Evolutionary conservation across 148 eudicot species (phyloP).

Genomic region (Vaccinium darrowii): DNA sequence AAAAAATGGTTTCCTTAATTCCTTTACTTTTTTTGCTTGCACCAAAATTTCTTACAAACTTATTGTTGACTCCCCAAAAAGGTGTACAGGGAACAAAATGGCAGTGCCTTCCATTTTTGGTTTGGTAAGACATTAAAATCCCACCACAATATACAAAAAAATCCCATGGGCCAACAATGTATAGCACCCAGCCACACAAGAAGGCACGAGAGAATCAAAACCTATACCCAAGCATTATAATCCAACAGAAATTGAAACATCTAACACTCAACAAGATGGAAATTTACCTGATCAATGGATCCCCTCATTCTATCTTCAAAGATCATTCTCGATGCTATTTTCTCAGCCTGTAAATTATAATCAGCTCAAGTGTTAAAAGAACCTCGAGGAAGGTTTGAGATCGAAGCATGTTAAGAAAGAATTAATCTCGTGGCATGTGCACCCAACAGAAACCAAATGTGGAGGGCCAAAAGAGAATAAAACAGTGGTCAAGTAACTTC

Average conservation of each 20-base stretch:
- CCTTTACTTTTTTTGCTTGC: not conserved
- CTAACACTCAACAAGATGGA: not conserved
- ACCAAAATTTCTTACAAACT: not conserved
- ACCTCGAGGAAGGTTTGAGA: not conserved
- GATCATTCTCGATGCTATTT: constrained; percentile 97
- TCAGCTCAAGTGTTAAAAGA: not conserved
- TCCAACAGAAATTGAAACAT: not conserved
- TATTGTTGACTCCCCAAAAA: not conserved
- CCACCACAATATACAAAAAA: not conserved
- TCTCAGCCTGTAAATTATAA: constrained; percentile 76
- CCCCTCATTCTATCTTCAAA: constrained; percentile 98
- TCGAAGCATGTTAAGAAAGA: not conserved
- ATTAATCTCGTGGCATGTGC: not conserved
- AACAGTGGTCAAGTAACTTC: not conserved
- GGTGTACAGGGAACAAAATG: not conserved
- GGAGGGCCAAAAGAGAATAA: not conserved
- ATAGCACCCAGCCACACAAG: constrained; percentile 1
- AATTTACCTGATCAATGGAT: constrained; percentile 89
- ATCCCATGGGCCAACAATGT: not conserved
- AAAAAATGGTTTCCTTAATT: not conserved
- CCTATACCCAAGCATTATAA: not conserved
- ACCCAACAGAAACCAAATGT: not conserved
- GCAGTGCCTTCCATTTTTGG: not conserved
- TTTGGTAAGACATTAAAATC: not conserved
- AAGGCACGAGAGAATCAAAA: not conserved